Evolutionary conservation across 306 rosid species (phyloP), one percentile per base, ranked within the genome.

Genomic region (Geum urbanum): DNA sequence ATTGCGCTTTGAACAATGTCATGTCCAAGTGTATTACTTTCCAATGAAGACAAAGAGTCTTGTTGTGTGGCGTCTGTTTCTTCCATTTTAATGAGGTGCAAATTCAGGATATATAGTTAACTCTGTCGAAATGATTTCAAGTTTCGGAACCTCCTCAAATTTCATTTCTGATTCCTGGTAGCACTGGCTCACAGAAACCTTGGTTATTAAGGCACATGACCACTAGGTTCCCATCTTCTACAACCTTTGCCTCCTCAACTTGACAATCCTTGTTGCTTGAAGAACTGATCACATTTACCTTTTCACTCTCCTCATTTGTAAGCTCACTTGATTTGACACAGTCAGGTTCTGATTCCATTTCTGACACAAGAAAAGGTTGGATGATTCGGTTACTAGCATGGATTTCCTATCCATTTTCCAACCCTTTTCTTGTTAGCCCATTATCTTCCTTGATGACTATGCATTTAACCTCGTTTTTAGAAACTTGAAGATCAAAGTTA

Each of bases 401-500:
- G 19, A 69, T 60, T 61, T 55, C 64, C 63, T 78, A 83, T 67
- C 72, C 84, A 62, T 32, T 75, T 79, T 71, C 78, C 46, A 72
- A 69, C 60, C 51, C 71, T 70, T 72, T 56, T 79, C 39, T 74
- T 35, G 48, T 56, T 19, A 50, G 27, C 66, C 45, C 76, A 6
- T 40, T 64, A 43, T 84, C 88, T 66, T 72, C 83, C 45, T 63
- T 13, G 40, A 75, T 48, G 63, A 70, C 70, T 62, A 64, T 71
- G 83, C 51, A 22, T 66, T 67, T 81, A 19, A 76, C 82, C 70
- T 76, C 83, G 3, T 43, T 39, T 67, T 81, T 81, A 55, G 63
- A 65, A 79, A 62, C 80, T 65, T 72, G 73, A 52, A 62, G 39
- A 7, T 64, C 39, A 27, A 70, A 49, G 63, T 66, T 67, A 37